phyloP scores from a whole-genome alignment of 495 filamentous ascomycete genomes.

The Jackrogersella minutella region DNA sequence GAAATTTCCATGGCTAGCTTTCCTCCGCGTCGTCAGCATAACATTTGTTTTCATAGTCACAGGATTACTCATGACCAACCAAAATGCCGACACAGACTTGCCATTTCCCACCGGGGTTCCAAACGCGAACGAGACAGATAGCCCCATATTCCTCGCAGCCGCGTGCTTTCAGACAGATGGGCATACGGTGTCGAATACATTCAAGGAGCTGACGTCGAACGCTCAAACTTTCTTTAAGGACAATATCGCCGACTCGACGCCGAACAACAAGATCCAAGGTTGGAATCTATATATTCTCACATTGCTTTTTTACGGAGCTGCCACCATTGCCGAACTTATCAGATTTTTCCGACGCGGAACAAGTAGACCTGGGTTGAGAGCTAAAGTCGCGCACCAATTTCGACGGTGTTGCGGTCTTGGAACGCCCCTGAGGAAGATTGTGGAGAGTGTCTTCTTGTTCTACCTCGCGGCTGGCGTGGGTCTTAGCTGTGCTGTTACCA shows the following conservation, averaged over 20 bases:
- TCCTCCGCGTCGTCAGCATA: slow-evolving; percentile 39
- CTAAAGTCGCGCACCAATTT: slow-evolving; percentile 9
- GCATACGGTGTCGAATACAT: slow-evolving; percentile 1
- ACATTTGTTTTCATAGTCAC: slow-evolving; percentile 39
- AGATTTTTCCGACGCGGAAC: slow-evolving; percentile 37
- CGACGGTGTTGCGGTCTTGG: slow-evolving; percentile 4
- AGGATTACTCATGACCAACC: slow-evolving; percentile 45
- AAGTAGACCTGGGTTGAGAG: slow-evolving; percentile 26
- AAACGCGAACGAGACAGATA: slow-evolving; percentile 22
- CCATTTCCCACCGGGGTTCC: slow-evolving; percentile 43
- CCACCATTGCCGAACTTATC: slow-evolving; percentile 37
- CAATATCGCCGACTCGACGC: slow-evolving; percentile 23
- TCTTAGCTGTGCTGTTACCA: slow-evolving; percentile 24
- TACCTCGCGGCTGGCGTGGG: slow-evolving; percentile 40
- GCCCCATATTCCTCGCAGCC: slow-evolving; percentile 43
- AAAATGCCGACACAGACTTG: slow-evolving; percentile 20
- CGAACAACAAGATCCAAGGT: slow-evolving; percentile 40
- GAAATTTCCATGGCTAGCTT: slow-evolving; percentile 40
- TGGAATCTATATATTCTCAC: slow-evolving; percentile 44
- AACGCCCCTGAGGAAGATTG: slow-evolving; percentile 12
- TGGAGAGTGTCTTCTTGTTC: slow-evolving; percentile 29
- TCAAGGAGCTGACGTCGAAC: slow-evolving; percentile 15
- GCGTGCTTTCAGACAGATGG: slow-evolving; percentile 43
- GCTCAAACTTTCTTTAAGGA: slow-evolving; percentile 18
- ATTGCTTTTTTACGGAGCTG: slow-evolving; percentile 39